Conservation (phyloP, 2,329 filamentous ascomycete genomes). For the Penicillium sp. region DNA sequence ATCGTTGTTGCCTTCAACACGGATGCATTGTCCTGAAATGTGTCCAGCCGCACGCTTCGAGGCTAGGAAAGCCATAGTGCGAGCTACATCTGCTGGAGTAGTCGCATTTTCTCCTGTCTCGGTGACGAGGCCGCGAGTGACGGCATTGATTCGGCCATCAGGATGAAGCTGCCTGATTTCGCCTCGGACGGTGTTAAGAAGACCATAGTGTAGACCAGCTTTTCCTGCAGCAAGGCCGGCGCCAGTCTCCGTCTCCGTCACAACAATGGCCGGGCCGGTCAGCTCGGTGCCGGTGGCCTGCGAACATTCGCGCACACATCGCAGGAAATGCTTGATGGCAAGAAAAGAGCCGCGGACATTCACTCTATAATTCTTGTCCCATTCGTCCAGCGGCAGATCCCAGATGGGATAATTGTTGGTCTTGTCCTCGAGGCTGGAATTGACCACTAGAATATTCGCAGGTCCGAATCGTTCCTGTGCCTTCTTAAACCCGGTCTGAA, state of each 20-base stretch:
- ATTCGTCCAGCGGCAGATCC: constrained; percentile 51
- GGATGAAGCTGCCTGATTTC: constrained; percentile 54
- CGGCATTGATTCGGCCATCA: constrained; percentile 53
- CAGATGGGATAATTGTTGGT: constrained; percentile 51
- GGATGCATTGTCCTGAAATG: constrained; percentile 54
- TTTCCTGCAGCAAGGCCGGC: constrained; percentile 51
- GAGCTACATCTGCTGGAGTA: constrained; percentile 50
- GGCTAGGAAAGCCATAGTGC: constrained; percentile 50
- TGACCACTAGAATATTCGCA: constrained; percentile 54
- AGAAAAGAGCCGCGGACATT: constrained; percentile 56
- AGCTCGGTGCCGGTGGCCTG: constrained; percentile 40
- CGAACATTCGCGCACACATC: constrained; percentile 42
- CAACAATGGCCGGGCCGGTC: constrained; percentile 52
- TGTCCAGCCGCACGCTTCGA: constrained; percentile 53
- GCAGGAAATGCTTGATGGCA: constrained; percentile 57
- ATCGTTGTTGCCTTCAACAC: constrained; percentile 51
- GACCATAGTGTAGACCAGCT: constrained; percentile 52
- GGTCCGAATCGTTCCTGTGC: constrained; percentile 49
- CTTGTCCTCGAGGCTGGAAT: constrained; percentile 54
- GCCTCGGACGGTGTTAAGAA: constrained; percentile 54
- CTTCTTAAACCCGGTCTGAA: constrained; percentile 40
- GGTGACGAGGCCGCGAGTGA: constrained; percentile 51
- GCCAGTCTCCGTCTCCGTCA: constrained; percentile 54
- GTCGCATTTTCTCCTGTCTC: constrained; percentile 40
- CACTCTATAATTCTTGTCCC: constrained; percentile 52